phyloP scores from a whole-genome alignment of 2,329 filamentous ascomycete species.

The Cercospora zeae-maydis region DNA sequence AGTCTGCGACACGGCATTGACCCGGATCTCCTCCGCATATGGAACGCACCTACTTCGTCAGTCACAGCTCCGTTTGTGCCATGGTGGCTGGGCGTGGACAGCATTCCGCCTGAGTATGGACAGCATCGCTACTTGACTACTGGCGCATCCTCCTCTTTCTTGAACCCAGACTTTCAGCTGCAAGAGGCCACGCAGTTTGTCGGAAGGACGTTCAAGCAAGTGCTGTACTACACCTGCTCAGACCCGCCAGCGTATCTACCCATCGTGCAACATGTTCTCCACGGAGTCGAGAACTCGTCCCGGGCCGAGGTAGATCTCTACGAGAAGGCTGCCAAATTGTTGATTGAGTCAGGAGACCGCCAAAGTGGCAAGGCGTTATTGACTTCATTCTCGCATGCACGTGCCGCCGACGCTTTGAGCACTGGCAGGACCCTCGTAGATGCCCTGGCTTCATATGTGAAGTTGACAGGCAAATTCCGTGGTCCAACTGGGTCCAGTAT shows the following conservation, averaged over 20 bases:
- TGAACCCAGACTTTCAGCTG: constrained; percentile 36
- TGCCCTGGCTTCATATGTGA: not conserved
- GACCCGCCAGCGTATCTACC: constrained; percentile 17
- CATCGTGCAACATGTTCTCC: constrained; percentile 20
- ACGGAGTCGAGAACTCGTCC: constrained; percentile 22
- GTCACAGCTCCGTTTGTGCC: constrained; percentile 37
- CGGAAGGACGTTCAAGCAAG: constrained; percentile 24
- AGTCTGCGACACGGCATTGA: constrained; percentile 31
- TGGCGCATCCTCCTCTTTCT: constrained; percentile 35
- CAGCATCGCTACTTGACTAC: constrained; percentile 38
- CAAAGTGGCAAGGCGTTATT: constrained; percentile 20
- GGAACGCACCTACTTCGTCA: constrained; percentile 37
- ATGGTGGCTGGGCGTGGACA: constrained; percentile 37
- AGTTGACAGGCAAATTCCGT: constrained; percentile 9
- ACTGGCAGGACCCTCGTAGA: constrained; percentile 16
- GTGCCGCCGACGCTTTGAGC: constrained; percentile 13
- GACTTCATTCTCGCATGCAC: constrained; percentile 19
- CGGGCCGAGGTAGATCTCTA: constrained; percentile 15
- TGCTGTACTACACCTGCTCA: constrained; percentile 24
- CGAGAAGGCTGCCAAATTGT: constrained; percentile 17
- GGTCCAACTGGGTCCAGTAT: constrained; percentile 25
- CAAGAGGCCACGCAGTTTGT: constrained; percentile 24
- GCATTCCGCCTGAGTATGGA: constrained; percentile 34
- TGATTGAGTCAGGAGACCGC: constrained; percentile 19
- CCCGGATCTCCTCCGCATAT: constrained; percentile 36